phyloP scores from a whole-genome alignment of 805 yeast genomes.

The Candida oleophila region DNA sequence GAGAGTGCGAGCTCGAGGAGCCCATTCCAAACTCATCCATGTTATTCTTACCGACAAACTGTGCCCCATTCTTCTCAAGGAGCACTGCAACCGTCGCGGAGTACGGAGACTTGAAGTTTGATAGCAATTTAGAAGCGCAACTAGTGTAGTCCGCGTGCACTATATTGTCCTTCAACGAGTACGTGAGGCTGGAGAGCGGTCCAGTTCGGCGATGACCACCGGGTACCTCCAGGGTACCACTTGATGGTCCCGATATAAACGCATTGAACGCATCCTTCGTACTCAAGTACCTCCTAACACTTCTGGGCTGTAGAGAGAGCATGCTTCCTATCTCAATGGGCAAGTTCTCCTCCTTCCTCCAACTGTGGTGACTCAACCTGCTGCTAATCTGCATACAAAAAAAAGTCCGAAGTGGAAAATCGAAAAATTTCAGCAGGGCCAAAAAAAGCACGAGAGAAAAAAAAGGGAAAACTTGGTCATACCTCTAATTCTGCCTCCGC shows the following conservation, averaged over 20 bases:
- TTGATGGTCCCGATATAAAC: background rate
- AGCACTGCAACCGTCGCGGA: slow-evolving; percentile 69
- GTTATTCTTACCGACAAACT: slow-evolving; percentile 76
- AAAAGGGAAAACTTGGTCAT: background rate
- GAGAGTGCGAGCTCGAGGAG: slow-evolving; percentile 56
- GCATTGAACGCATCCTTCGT: slow-evolving; percentile 1
- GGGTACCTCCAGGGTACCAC: background rate
- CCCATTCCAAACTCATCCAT: slow-evolving; percentile 99
- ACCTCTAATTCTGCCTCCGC: background rate
- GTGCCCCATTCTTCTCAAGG: slow-evolving; percentile 52
- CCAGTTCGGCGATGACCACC: background rate
- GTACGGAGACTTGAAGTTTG: slow-evolving; percentile 68
- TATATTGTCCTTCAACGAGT: slow-evolving; percentile 69
- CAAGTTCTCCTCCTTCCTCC: too few species aligned
- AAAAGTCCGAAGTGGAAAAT: background rate
- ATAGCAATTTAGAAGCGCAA: slow-evolving; percentile 69
- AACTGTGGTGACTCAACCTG: too few species aligned
- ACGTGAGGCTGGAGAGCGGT: slow-evolving; percentile 8
- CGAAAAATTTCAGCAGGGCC: background rate
- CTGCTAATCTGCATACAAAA: too few species aligned
- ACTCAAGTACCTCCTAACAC: background rate
- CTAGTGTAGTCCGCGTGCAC: slow-evolving; percentile 71
- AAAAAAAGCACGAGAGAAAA: background rate
- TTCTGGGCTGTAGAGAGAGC: background rate
- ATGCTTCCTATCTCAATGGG: too few species aligned